phyloP scores from a whole-genome alignment of 2,329 filamentous ascomycete genomes.

The Aspergillus ustus region DNA sequence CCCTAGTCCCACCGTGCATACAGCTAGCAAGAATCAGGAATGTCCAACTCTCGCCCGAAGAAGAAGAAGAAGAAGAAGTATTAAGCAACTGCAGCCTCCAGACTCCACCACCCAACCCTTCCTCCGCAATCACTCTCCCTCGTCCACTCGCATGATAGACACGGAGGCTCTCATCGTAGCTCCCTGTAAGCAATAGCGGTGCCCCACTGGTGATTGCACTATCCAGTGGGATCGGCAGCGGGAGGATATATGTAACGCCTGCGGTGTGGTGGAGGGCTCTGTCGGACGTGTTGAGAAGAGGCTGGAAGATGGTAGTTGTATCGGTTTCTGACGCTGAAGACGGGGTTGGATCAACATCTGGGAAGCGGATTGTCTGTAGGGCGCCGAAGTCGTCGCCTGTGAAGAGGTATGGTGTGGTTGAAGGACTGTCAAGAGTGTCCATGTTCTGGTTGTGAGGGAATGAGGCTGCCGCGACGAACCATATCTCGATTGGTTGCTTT shows the following conservation, averaged over 20 bases:
- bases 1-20: constrained; percentile 83
- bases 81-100: constrained; percentile 74
- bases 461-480: constrained; percentile 42
- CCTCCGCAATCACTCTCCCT: constrained; percentile 63
- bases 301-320: constrained; percentile 19
- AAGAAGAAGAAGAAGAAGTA: constrained; percentile 17
- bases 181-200: constrained; percentile 76
- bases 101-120: constrained; percentile 76
- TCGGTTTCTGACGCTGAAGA: constrained; percentile 20
- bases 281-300: constrained; percentile 46
- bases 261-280: constrained; percentile 69
- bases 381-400: constrained; percentile 47
- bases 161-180: constrained; percentile 85
- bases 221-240: constrained; percentile 54
- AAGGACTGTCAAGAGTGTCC: not conserved
- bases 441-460: constrained; percentile 13
- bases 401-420: constrained; percentile 36
- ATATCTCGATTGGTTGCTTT: constrained; percentile 43
- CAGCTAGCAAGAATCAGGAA: constrained; percentile 78
- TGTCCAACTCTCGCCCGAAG: constrained; percentile 21
- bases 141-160: constrained; percentile 53
- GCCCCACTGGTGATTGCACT: constrained; percentile 42
- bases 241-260: constrained; percentile 85
- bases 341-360: not conserved
- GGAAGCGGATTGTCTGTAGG: constrained; percentile 38